A percentile compares a stretch with the other conserved stretches of the same genome.
Conservation (phyloP, 179 eudicot genomes). For the Dionaea muscipula region DNA sequence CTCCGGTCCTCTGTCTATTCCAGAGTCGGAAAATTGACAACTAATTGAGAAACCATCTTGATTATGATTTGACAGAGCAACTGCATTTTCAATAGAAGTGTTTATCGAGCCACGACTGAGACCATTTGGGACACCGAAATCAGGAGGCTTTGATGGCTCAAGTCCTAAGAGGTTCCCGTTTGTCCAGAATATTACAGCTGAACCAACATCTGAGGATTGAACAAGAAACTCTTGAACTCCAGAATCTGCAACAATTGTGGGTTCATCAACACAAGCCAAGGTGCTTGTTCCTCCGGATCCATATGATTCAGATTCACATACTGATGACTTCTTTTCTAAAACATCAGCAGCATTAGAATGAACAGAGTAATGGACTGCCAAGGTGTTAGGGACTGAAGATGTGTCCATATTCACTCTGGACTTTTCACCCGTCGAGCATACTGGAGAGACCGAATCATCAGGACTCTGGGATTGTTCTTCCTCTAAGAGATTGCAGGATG, state of each 20-base stretch:
- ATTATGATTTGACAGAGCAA: constrained; percentile 17
- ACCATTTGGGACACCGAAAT: constrained; percentile 22
- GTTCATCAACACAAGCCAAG: neutral
- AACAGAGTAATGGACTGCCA: constrained; percentile 10
- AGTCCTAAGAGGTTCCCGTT: constrained; percentile 73
- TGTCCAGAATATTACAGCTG: constrained; percentile 51
- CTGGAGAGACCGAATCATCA: constrained; percentile 2
- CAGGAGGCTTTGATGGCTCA: constrained; percentile 82
- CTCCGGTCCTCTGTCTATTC: constrained; percentile 19
- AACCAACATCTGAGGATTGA: constrained; percentile 25
- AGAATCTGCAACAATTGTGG: constrained; percentile 1
- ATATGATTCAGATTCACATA: constrained; percentile 13
- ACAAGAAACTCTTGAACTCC: constrained; percentile 13
- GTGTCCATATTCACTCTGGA: constrained; percentile 15
- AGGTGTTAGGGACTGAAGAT: constrained; percentile 11
- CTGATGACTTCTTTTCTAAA: constrained; percentile 15
- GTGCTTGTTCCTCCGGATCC: constrained; percentile 9
- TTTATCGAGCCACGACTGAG: constrained; percentile 15
- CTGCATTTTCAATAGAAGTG: constrained; percentile 11
- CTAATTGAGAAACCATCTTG: constrained; percentile 19
- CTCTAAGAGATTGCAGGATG: constrained; percentile 3
- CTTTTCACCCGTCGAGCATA: constrained; percentile 15
- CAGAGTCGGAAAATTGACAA: constrained; percentile 23
- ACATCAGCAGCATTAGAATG: constrained; percentile 13
- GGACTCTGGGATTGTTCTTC: constrained; percentile 8